phyloP scores from a whole-genome alignment of 2,329 filamentous ascomycete genomes.

The Colletotrichum tropicale region DNA sequence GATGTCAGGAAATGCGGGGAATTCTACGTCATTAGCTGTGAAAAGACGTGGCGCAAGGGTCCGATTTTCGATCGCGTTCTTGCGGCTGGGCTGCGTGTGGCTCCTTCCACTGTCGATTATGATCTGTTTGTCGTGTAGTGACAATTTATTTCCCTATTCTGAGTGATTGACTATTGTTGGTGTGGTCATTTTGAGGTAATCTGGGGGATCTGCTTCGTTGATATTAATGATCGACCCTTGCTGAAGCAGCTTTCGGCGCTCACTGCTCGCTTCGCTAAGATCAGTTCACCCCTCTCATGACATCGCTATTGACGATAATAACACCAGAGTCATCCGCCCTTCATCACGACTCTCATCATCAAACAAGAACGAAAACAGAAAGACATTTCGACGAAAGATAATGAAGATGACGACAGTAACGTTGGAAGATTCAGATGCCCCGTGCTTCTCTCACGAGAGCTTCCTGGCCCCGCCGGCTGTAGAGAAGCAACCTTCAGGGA shows the following conservation, averaged over 20 bases:
- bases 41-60: neutral
- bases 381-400: neutral
- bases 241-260: neutral
- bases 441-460: constrained; percentile 15
- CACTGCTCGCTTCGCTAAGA: neutral
- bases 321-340: neutral
- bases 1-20: constrained; percentile 4
- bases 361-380: neutral
- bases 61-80: neutral
- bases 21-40: constrained; percentile 5
- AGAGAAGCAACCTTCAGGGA: neutral
- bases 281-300: neutral
- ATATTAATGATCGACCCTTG: neutral
- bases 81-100: neutral
- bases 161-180: neutral
- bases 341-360: neutral
- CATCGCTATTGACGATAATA: neutral
- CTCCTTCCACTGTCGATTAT: neutral
- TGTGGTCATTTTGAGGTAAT: constrained; percentile 4
- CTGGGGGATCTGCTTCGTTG: neutral
- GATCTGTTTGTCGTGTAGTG: neutral
- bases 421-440: constrained; percentile 4
- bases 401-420: constrained; percentile 6
- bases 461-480: neutral
- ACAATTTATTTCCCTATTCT: neutral